Evolutionary conservation across 331 rosid species (phyloP), one percentile per base, ranked within the genome.

Genomic region (Quercus tomentella): DNA sequence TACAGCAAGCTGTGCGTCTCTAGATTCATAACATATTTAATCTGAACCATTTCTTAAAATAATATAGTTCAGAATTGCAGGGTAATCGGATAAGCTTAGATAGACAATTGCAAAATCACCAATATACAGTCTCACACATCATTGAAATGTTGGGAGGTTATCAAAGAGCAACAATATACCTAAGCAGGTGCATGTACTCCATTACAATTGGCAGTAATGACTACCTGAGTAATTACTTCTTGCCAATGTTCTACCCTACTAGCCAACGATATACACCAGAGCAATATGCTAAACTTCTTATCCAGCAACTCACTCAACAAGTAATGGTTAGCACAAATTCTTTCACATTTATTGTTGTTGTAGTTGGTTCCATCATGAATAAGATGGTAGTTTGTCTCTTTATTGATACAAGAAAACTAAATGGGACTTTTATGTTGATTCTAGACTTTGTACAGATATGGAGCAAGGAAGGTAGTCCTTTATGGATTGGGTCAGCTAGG

Each of bases 381-480:
- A 8, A 41, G 45, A 41, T 41, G 45, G 12, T 41, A 41, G 0
- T 41, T 41, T 37, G 18, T 18, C 55, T 35, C 15, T 16, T 16
- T 11, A 20, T 6, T 45, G n/a, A 56, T 2, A 61, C 5, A 7
- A 28, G 8, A 18, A 26, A n/a, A 49, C 54, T 49, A 49, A 49
- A 14, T 12, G 54, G 54, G 54, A 4, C 18, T 14, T 14, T 49
- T 1, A n/a, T 54, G 33, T 15, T 56, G n/a, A 49, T 52, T 3
- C 72, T 49, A 85, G 88, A 54, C 12, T 41, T 21, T 85, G 51
- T 75, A 85, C 72, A 7, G 16, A 0, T 33, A 23, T 3, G 82
- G 85, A 76, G 85, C 82, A 66, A 73, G 88, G 45, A 84, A 84
- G 62, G 25, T 84, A 2, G 88, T 15, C 7, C 1, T 78, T 2